Conservation (phyloP, 2,329 filamentous ascomycete genomes). For the Fusarium redolens region DNA sequence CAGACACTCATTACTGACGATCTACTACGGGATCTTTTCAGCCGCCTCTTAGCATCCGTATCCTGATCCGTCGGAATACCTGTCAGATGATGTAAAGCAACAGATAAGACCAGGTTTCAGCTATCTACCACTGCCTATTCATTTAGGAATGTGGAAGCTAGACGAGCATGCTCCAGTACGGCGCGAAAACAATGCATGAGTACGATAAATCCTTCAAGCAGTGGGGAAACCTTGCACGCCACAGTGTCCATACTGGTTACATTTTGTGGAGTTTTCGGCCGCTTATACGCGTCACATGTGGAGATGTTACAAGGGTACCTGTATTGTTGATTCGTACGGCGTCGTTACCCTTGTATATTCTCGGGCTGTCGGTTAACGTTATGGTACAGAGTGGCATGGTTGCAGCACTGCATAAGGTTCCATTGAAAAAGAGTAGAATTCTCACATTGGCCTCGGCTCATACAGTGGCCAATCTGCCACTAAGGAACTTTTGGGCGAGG, state of each 20-base stretch:
- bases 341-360: background rate
- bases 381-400: background rate
- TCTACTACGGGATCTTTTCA: no score
- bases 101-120: background rate
- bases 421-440: background rate
- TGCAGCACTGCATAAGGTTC: background rate
- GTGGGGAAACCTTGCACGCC: background rate
- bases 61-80: background rate
- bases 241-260: background rate
- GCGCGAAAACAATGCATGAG: background rate
- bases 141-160: background rate
- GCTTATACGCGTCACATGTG: background rate
- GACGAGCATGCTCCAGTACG: background rate
- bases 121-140: accelerated
- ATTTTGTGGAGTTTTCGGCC: background rate
- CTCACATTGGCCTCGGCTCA: background rate
- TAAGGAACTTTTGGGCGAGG: background rate
- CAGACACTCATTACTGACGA: no score
- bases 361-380: background rate
- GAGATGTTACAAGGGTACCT: background rate
- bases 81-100: background rate
- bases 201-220: background rate
- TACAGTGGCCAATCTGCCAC: background rate
- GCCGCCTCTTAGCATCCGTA: background rate
- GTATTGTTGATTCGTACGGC: background rate